Conservation (phyloP, 1,139 yeast species). For the Suhomyces atakaporum region DNA sequence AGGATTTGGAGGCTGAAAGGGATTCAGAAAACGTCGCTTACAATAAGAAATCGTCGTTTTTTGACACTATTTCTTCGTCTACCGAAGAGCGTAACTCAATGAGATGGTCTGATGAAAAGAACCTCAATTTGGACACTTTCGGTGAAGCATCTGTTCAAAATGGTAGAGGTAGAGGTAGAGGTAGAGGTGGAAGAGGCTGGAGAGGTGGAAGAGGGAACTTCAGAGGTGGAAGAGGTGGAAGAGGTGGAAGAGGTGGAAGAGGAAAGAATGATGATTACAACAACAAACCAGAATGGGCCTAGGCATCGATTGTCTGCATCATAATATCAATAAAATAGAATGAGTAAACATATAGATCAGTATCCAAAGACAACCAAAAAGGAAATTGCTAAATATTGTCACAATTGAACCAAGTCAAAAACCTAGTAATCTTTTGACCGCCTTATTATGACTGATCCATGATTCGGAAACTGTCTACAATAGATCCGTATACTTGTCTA, state of each 20-base stretch:
- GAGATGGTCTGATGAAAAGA: constrained; percentile 66
- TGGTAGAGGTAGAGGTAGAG: constrained; percentile 36
- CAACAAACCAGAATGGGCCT: constrained; percentile 46
- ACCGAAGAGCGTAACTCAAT: constrained; percentile 41
- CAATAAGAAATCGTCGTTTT: constrained; percentile 26
- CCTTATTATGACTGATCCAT: no score
- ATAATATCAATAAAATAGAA: constrained; percentile 1
- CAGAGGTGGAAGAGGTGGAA: constrained; percentile 20
- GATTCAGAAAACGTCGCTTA: constrained; percentile 21
- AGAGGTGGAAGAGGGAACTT: constrained; percentile 28
- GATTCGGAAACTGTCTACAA: no score
- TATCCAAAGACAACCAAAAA: no score
- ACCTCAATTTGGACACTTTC: constrained; percentile 30
- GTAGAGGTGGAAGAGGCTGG: constrained; percentile 31
- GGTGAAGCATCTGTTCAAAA: constrained; percentile 30
- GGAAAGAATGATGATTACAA: constrained; percentile 24
- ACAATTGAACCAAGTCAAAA: no score
- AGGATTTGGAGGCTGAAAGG: constrained; percentile 31
- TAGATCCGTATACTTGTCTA: no score
- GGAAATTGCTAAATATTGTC: no score
- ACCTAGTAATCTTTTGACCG: no score
- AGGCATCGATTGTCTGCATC: constrained; percentile 10
- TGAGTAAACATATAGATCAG: no score
- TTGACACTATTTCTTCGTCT: constrained; percentile 40
- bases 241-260: constrained; percentile 23